Conservation (phyloP, 352 stramenopile genomes). For the Phytopythium ostracodes region DNA sequence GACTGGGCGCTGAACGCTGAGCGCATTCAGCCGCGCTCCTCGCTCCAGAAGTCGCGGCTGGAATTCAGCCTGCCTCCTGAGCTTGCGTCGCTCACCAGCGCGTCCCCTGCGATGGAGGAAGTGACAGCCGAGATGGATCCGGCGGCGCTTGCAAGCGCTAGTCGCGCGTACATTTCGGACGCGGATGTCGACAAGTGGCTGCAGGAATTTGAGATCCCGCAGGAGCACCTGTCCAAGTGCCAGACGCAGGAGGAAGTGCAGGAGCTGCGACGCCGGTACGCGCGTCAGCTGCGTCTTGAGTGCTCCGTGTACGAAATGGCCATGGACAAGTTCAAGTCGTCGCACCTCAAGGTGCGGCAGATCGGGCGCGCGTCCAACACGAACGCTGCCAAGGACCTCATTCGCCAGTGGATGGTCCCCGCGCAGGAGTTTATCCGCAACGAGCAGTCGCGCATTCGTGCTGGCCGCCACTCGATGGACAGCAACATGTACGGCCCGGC, state of each 20-base stretch:
- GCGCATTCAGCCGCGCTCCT: slow-evolving; percentile 38
- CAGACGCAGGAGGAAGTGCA: slow-evolving; percentile 38
- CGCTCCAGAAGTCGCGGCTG: slow-evolving; percentile 30
- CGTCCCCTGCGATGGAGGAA: slow-evolving; percentile 10
- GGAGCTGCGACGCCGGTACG: slow-evolving; percentile 61
- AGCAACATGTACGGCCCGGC: slow-evolving; percentile 70
- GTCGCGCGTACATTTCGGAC: slow-evolving; percentile 49
- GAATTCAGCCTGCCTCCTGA: slow-evolving; percentile 13
- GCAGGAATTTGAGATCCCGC: slow-evolving; percentile 46
- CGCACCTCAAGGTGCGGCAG: slow-evolving; percentile 41
- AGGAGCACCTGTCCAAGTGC: slow-evolving; percentile 45
- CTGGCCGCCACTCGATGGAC: slow-evolving; percentile 56
- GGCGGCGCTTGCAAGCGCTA: slow-evolving; percentile 6
- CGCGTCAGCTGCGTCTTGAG: slow-evolving; percentile 71
- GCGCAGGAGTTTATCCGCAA: slow-evolving; percentile 35
- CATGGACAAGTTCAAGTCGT: slow-evolving; percentile 54
- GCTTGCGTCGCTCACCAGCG: slow-evolving; percentile 11
- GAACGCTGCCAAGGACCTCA: slow-evolving; percentile 57
- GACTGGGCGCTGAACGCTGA: slow-evolving; percentile 63
- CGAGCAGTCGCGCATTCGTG: slow-evolving; percentile 49
- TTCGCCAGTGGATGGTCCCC: slow-evolving; percentile 54
- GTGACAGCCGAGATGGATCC: slow-evolving; percentile 13
- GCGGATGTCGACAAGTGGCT: slow-evolving; percentile 80
- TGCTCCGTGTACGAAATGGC: slow-evolving; percentile 82
- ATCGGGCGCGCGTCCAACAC: slow-evolving; percentile 45